Percentiles rank a stretch among this genome's conserved stretches.
These are phyloP conservation scores for Dendrobium catenatum DNA, from an alignment of 106 monocot species.

Conservation along the genomic window DNA sequence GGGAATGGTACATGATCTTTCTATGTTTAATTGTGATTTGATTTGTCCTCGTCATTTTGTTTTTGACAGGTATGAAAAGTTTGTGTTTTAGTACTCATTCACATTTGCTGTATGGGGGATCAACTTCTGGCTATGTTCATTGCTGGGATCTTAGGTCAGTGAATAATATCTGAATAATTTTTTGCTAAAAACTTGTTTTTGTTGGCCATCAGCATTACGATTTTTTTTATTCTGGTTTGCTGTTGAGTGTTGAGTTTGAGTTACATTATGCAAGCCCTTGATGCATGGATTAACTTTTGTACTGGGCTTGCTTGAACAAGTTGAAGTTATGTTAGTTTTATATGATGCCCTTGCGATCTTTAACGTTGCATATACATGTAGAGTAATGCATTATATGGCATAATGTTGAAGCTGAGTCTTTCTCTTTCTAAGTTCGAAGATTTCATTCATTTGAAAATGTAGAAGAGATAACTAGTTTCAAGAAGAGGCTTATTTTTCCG, in stretches of 20 bases:
- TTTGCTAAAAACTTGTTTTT: neutral
- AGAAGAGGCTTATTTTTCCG: no score
- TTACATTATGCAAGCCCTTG: neutral
- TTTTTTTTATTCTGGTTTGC: neutral
- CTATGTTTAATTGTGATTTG: constrained; percentile 1
- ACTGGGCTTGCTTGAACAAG: neutral
- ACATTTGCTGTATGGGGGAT: constrained; percentile 75
- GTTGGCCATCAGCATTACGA: neutral
- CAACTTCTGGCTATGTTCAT: constrained; percentile 87
- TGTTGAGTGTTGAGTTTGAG: no score
- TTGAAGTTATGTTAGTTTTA: neutral
- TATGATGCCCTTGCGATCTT: neutral
- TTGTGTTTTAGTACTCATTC: constrained; percentile 47
- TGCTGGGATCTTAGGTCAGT: constrained; percentile 94
- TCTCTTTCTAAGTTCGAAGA: no score
- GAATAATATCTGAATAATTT: neutral
- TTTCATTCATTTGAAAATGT: no score
- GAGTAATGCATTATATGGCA: no score
- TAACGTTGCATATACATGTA: neutral
- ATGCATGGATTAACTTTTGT: neutral
- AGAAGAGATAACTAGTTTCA: no score
- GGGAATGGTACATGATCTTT: neutral
- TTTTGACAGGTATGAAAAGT: constrained; percentile 57
- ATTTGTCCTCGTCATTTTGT: neutral
- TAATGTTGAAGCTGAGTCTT: neutral